Evolutionary conservation across 352 stramenopile genomes (phyloP).

Genomic region (Phytopythium montanum): DNA sequence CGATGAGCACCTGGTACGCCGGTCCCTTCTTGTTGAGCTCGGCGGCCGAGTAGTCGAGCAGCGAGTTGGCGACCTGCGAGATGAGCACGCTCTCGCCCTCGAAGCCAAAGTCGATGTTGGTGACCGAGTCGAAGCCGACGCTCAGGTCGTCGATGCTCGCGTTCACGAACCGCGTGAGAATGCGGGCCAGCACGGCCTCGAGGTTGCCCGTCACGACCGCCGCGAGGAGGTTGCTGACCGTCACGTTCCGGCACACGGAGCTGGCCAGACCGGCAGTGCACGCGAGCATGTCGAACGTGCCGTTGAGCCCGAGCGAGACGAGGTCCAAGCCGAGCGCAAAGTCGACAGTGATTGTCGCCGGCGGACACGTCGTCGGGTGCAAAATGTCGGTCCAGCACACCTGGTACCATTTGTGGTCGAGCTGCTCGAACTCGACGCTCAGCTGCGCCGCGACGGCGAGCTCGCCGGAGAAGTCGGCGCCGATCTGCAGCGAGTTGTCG

Average conservation of each 20-base stretch:
- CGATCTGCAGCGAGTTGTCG: no score
- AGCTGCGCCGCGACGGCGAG: conserved; percentile 13
- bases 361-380: conserved; percentile 21
- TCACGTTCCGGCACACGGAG: conserved; percentile 28
- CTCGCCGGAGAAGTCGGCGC: no score
- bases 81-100: conserved; percentile 32
- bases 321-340: conserved; percentile 20
- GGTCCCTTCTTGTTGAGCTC: conserved; percentile 66
- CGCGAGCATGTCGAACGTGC: conserved; percentile 19
- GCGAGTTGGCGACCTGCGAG: conserved; percentile 37
- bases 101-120: conserved; percentile 47
- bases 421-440: conserved; percentile 26
- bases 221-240: conserved; percentile 28
- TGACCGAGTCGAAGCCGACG: conserved; percentile 31
- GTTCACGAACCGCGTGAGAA: no score
- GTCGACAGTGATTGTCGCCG: conserved; percentile 24
- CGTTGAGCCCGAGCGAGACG: conserved; percentile 10
- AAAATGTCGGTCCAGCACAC: conserved; percentile 45
- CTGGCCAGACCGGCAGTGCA: conserved; percentile 14
- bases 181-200: conserved; percentile 21
- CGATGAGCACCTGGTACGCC: conserved; percentile 40
- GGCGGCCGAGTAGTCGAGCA: conserved; percentile 44
- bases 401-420: conserved; percentile 36
- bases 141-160: conserved; percentile 37
- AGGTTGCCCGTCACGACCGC: conserved; percentile 20